These are phyloP conservation scores for Venturia asperata DNA, from an alignment of 2,329 filamentous ascomycete genomes.

Conservation along the genomic window DNA sequence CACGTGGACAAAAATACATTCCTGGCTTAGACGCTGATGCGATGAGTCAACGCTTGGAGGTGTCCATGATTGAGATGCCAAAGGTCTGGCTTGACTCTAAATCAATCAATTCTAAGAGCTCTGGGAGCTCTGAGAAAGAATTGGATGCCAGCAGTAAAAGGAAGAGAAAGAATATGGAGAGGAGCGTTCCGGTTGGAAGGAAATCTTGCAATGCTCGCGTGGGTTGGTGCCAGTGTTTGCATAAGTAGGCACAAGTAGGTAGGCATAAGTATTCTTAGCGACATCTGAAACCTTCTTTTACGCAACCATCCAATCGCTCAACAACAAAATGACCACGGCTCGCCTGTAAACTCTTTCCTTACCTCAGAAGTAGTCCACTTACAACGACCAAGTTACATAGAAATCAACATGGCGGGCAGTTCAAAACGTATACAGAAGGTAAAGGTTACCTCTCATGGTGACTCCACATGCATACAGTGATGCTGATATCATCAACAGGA, in stretches of 20 bases:
- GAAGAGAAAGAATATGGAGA: neutral
- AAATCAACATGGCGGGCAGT: constrained; percentile 2
- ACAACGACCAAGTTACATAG: neutral
- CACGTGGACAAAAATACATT: neutral
- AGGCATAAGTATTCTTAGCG: neutral
- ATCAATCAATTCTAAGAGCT: neutral
- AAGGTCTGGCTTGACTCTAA: neutral
- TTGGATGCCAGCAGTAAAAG: neutral
- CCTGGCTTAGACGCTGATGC: neutral
- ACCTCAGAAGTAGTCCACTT: neutral
- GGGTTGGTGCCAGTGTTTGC: neutral
- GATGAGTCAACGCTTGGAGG: neutral
- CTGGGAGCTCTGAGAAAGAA: neutral
- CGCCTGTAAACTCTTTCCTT: neutral
- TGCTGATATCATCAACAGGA: constrained; percentile 41
- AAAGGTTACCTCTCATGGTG: neutral
- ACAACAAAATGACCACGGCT: neutral
- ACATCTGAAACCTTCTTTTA: neutral
- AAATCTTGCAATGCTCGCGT: neutral
- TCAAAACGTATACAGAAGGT: constrained; percentile 15
- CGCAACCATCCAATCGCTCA: neutral
- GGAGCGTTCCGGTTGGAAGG: neutral
- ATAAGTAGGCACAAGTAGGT: no score
- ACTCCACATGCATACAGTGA: neutral
- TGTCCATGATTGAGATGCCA: neutral